Evolutionary conservation across 2,329 filamentous ascomycete genomes (phyloP).

Genomic region (Colletotrichum sp.): DNA sequence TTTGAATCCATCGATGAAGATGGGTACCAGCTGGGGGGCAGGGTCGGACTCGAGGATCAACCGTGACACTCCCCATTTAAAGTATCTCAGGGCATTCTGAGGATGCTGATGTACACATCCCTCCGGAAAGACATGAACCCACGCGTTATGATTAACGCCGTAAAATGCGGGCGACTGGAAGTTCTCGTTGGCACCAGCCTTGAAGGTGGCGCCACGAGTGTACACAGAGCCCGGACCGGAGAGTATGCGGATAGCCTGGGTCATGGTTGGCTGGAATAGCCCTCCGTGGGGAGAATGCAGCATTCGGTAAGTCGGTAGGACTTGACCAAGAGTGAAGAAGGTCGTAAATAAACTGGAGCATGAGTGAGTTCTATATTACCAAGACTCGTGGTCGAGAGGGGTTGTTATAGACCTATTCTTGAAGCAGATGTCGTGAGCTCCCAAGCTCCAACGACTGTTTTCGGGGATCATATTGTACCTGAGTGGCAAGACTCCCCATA

Average conservation of each 20-base stretch:
- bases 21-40: conserved; percentile 86
- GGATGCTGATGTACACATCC: conserved; percentile 91
- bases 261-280: conserved; percentile 87
- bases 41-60: conserved; percentile 90
- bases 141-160: conserved; percentile 71
- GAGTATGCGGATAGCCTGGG: conserved; percentile 83
- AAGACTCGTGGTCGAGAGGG: neutral
- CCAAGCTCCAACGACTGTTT: conserved; percentile 87
- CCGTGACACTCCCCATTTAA: conserved; percentile 95
- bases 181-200: conserved; percentile 67
- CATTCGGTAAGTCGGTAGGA: conserved; percentile 84
- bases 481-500: conserved; percentile 88
- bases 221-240: conserved; percentile 51
- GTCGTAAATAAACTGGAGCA: conserved; percentile 63
- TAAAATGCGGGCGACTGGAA: conserved; percentile 78
- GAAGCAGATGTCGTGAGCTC: conserved; percentile 95
- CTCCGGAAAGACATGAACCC: conserved; percentile 97
- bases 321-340: conserved; percentile 91
- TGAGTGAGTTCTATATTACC: conserved; percentile 16
- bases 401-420: conserved; percentile 68
- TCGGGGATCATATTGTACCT: conserved; percentile 73
- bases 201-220: conserved; percentile 6
- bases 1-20: conserved; percentile 93
- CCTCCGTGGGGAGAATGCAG: conserved; percentile 82
- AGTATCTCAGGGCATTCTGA: conserved; percentile 84